Evolutionary conservation across 768 basidiomycete species (phyloP).

Genomic region (Serendipita indica): DNA sequence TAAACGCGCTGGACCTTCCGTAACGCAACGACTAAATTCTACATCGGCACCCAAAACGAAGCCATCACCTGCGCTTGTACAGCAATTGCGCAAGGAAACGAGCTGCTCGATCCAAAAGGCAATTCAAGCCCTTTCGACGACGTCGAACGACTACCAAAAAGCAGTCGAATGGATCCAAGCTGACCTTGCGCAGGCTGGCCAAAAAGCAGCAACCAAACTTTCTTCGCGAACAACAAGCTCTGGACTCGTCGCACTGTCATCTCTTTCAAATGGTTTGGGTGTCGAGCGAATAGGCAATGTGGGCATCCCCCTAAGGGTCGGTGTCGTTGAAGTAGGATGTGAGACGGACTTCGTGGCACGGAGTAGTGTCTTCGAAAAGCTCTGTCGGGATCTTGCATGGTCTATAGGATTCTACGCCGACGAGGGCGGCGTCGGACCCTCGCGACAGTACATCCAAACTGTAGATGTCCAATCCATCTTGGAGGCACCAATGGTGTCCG

Average conservation of each 20-base stretch:
- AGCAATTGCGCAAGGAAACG: conserved; percentile 67
- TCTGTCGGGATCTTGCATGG: conserved; percentile 68
- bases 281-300: conserved; percentile 19
- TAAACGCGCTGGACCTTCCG: no score
- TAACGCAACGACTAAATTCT: neutral
- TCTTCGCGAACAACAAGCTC: conserved; percentile 57
- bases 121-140: conserved; percentile 64
- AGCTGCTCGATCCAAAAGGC: conserved; percentile 80
- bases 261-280: conserved; percentile 52
- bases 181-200: conserved; percentile 55
- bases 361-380: conserved; percentile 63
- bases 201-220: conserved; percentile 71
- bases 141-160: conserved; percentile 53
- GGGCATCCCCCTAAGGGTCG: conserved; percentile 33
- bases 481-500: conserved; percentile 15
- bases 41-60: conserved; percentile 36
- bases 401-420: conserved; percentile 63
- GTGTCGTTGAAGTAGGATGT: conserved; percentile 86
- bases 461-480: neutral
- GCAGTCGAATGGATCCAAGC: conserved; percentile 73
- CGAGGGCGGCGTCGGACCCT: conserved; percentile 19
- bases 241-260: conserved; percentile 63
- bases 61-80: conserved; percentile 61
- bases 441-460: neutral
- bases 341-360: conserved; percentile 94